Percentiles rank a stretch among this genome's conserved stretches.
Conservation (phyloP, 2,329 filamentous ascomycete species). For the Alternaria sp. region DNA sequence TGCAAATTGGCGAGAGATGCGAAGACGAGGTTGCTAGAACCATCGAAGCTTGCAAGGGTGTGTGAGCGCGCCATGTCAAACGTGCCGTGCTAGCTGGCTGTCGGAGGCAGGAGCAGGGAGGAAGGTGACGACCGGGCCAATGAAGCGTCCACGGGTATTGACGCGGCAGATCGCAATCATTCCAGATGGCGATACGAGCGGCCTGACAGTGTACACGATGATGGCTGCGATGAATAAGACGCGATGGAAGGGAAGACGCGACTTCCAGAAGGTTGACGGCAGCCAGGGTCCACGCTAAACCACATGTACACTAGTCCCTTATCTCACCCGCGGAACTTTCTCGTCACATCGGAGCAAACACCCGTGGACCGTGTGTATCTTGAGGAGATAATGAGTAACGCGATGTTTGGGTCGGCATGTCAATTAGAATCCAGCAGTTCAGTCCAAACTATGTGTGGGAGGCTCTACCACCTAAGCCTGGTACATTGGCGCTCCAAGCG, state of each 20-base stretch:
- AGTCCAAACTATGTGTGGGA: not conserved
- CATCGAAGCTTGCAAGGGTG: not conserved
- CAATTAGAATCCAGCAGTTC: fast-evolving
- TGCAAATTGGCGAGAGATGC: too few relatives aligned
- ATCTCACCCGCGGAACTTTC: not conserved
- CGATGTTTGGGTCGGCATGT: not conserved
- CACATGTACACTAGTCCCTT: not conserved
- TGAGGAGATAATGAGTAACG: not conserved
- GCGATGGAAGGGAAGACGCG: not conserved
- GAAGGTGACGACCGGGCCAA: fast-evolving
- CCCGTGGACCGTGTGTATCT: not conserved
- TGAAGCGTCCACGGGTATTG: too few relatives aligned
- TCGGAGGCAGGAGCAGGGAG: not conserved
- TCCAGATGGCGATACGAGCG: too few relatives aligned
- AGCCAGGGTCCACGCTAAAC: not conserved
- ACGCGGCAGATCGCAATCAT: too few relatives aligned
- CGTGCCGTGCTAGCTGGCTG: too few relatives aligned
- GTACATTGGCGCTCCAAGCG: not conserved
- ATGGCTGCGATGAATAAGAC: not conserved
- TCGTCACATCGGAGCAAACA: not conserved
- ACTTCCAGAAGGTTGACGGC: not conserved
- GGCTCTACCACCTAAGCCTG: fast-evolving
- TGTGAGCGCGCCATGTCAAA: not conserved
- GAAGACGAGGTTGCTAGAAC: too few relatives aligned
- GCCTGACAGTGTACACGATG: too few relatives aligned